Conservation (phyloP, 1,284 basidiomycete genomes). For the Pseudozyma flocculosa region DNA sequence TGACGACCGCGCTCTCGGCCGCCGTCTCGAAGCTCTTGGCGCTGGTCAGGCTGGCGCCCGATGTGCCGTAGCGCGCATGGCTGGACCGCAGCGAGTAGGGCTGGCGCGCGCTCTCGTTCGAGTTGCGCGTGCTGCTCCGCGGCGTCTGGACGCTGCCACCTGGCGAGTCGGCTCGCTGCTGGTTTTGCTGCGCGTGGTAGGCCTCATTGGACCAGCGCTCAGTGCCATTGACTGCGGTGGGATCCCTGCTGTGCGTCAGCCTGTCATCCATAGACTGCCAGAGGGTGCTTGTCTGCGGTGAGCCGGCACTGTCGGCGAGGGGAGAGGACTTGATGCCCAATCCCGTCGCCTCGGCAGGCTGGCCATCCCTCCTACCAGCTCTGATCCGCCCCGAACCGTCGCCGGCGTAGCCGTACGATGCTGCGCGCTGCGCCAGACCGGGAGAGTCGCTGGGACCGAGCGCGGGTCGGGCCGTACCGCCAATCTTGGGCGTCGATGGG, state of each 20-base stretch:
- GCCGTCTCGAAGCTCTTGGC: constrained; percentile 40
- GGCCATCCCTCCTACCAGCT: background rate
- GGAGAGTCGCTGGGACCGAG: too few relatives aligned
- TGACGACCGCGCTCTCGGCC: constrained; percentile 18
- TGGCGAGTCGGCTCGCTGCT: constrained; percentile 5
- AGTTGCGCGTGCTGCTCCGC: constrained; percentile 22
- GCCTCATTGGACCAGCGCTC: too few relatives aligned
- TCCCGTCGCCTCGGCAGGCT: too few relatives aligned
- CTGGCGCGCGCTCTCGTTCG: constrained; percentile 3
- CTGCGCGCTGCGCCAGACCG: background rate
- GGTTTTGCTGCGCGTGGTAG: too few relatives aligned
- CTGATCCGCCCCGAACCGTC: background rate
- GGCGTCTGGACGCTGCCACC: constrained; percentile 2
- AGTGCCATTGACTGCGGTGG: too few relatives aligned
- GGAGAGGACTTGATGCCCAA: too few relatives aligned
- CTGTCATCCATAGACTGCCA: too few relatives aligned
- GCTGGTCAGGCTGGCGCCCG: constrained; percentile 28
- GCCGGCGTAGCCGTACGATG: background rate
- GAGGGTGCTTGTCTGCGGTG: too few relatives aligned
- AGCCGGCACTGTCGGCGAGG: too few relatives aligned
- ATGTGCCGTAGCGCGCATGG: constrained; percentile 16
- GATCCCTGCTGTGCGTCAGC: too few relatives aligned
- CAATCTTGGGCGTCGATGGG: too few relatives aligned
- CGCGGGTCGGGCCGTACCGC: too few relatives aligned
- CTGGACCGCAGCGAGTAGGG: background rate